Base-by-base conservation (phyloP, 495 filamentous ascomycete genomes). In the Tuber aestivum region DNA sequence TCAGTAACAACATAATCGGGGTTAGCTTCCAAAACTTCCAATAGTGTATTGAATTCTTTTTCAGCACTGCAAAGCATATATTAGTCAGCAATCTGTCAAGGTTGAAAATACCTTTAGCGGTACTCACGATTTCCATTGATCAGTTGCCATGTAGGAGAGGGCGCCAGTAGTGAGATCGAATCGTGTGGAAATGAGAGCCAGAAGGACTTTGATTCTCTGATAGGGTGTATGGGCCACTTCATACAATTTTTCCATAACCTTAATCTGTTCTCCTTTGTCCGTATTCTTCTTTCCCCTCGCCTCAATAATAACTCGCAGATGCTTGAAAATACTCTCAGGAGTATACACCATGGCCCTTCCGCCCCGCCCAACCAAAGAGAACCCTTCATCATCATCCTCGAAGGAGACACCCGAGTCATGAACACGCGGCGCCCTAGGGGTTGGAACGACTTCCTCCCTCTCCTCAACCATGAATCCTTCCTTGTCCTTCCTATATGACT, bases 231-330 rank as follows among this genome's bases (percentile, higher is more conserved):
- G 89, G 61, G 96, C 88, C 78, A 98, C 93, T 83, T 96, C 93
- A 81, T 91, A 87, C 72, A 99, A 89, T 87, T 93, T 97, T 87
- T 98, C 95, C 95, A 99, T 97, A 72, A 95, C 91, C 84, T 90
- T 90, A 83, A 99, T 97, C 86, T 98, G 95, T 85, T 98, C 95
- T 48, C 88, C 83, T 65, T 94, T 91, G 83, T 99, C 95, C 76
- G 96, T 97, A 86, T 97, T 98, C 90, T 98, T 99, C 88, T 97
- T 94, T 83, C 95, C 95, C 85, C 95, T 88, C 38, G 95, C 94
- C 86, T 98, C 95, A 76, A 98, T 88, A 81, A 99, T 97, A 65
- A 91, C 89, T 61, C 93, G 89, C 48, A 99, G 89, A 85, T 97
- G 93, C 87, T 98, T 98, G 83, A 98, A 90, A 81, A 99, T 99